Evolutionary conservation across 768 basidiomycete species (phyloP).

Genomic region (Trichaptum fuscoviolaceum): DNA sequence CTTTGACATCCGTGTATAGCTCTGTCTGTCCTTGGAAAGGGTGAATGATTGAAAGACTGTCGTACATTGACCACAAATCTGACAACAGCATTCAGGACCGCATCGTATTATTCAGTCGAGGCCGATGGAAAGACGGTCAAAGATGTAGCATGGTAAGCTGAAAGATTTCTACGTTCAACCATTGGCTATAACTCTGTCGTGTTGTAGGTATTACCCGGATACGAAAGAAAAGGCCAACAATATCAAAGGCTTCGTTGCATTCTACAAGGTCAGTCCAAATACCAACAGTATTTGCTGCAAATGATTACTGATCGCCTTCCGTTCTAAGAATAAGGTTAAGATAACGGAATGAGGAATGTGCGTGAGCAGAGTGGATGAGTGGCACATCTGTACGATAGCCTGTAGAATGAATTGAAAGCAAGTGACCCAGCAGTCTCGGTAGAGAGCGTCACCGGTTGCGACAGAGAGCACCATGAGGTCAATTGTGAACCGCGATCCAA

Average conservation of each 20-base stretch:
- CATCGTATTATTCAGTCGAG: conserved; percentile 58
- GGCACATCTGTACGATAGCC: background rate
- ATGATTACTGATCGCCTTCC: conserved; percentile 1
- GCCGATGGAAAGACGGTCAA: conserved; percentile 43
- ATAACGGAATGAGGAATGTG: conserved; percentile 21
- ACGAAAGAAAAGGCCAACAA: conserved; percentile 50
- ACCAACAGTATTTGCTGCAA: conserved; percentile 6
- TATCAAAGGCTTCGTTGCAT: conserved; percentile 67
- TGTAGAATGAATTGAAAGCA: background rate
- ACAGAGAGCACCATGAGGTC: background rate
- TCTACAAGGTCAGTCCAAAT: conserved; percentile 58
- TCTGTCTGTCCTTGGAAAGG: conserved; percentile 70
- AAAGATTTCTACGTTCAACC: background rate
- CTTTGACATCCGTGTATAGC: conserved; percentile 23
- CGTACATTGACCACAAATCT: background rate
- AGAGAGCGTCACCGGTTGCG: background rate
- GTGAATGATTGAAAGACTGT: conserved; percentile 27
- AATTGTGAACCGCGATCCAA: background rate
- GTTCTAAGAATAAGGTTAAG: conserved; percentile 34
- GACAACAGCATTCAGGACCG: conserved; percentile 35
- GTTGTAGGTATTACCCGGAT: conserved; percentile 60
- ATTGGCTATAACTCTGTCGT: background rate
- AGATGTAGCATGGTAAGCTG: conserved; percentile 62
- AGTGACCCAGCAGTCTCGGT: background rate
- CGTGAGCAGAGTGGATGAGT: background rate